Conservation (phyloP, 2,329 filamentous ascomycete genomes). For the Scedosporium boydii region DNA sequence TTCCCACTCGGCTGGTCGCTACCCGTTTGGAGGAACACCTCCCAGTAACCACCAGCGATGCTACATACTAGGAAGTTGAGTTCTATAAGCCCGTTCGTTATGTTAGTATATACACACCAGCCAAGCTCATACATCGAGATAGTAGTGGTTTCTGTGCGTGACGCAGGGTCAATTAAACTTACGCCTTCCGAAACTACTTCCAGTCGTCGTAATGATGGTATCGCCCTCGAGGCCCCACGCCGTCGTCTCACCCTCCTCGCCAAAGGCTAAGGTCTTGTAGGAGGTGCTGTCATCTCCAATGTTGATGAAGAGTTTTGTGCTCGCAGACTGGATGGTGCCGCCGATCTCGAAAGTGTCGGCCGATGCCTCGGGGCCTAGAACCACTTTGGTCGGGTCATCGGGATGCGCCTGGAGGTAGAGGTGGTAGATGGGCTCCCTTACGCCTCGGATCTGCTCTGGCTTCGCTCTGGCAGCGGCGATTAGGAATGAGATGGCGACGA, state of each 20-base stretch:
- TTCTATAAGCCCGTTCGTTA: conserved; percentile 22
- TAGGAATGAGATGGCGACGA: conserved; percentile 7
- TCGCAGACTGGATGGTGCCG: conserved; percentile 37
- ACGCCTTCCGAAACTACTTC: conserved; percentile 33
- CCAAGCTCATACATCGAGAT: too few relatives aligned
- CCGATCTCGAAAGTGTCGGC: conserved; percentile 40
- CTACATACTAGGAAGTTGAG: conserved; percentile 43
- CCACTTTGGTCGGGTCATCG: conserved; percentile 29
- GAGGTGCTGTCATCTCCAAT: conserved; percentile 33
- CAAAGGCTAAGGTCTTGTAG: conserved; percentile 42
- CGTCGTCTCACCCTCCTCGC: conserved; percentile 27
- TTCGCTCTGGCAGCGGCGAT: conserved; percentile 21
- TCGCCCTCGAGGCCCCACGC: conserved; percentile 40
- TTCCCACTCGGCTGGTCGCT: conserved; percentile 36
- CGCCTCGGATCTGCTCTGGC: conserved; percentile 39
- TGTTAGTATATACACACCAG: background rate
- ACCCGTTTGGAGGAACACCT: conserved; percentile 43
- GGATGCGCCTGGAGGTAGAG: conserved; percentile 39
- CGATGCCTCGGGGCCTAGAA: conserved; percentile 40
- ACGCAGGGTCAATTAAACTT: conserved; percentile 9
- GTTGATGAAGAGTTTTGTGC: conserved; percentile 37
- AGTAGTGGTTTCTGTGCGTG: background rate
- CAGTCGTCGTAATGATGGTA: conserved; percentile 32
- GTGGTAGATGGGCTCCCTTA: conserved; percentile 40
- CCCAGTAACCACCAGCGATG: conserved; percentile 32